Percentiles rank a stretch among this genome's conserved stretches.
phyloP scores from a whole-genome alignment of 768 basidiomycete genomes.

The Lactifluus subvellereus region DNA sequence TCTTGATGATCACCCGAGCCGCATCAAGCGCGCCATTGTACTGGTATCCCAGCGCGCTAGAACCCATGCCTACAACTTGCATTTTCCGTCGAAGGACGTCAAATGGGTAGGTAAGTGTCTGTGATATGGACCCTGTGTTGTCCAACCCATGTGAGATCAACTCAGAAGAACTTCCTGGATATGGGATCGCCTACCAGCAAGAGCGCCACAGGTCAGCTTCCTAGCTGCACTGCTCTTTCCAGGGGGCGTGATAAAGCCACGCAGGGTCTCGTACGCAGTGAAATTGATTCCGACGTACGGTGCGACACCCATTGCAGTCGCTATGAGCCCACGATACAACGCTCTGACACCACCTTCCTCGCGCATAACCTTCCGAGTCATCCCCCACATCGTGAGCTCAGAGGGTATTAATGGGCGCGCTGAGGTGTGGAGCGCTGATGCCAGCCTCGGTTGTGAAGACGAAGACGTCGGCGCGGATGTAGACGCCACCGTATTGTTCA shows the following conservation, averaged over 20 bases:
- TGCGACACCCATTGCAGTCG: slow-evolving; percentile 85
- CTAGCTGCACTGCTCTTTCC: slow-evolving; percentile 61
- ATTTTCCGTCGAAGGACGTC: slow-evolving; percentile 94
- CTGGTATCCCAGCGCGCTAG: slow-evolving; percentile 48
- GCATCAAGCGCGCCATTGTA: slow-evolving; percentile 83
- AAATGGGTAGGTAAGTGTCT: slow-evolving; percentile 93
- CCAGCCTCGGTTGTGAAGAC: slow-evolving; percentile 33
- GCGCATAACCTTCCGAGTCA: slow-evolving; percentile 84
- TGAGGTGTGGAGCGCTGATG: slow-evolving; percentile 55
- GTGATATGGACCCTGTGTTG: slow-evolving; percentile 72
- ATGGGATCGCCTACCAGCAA: slow-evolving; percentile 54
- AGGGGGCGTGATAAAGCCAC: slow-evolving; percentile 73
- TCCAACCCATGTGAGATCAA: slow-evolving; percentile 12
- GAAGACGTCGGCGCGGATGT: slow-evolving; percentile 29
- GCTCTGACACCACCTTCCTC: slow-evolving; percentile 90
- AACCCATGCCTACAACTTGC: slow-evolving; percentile 80
- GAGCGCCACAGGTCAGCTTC: slow-evolving; percentile 79
- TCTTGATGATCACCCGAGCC: slow-evolving; percentile 54
- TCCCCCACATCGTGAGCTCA: slow-evolving; percentile 74
- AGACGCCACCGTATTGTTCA: slow-evolving; percentile 1
- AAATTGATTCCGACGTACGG: slow-evolving; percentile 90
- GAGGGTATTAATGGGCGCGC: slow-evolving; percentile 35
- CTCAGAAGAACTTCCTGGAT: neutral
- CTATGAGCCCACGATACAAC: slow-evolving; percentile 77
- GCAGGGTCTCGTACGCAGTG: slow-evolving; percentile 83